These are phyloP conservation scores for Guillardia theta DNA, from an alignment of 78 protist genomes.

Conservation along the genomic window DNA sequence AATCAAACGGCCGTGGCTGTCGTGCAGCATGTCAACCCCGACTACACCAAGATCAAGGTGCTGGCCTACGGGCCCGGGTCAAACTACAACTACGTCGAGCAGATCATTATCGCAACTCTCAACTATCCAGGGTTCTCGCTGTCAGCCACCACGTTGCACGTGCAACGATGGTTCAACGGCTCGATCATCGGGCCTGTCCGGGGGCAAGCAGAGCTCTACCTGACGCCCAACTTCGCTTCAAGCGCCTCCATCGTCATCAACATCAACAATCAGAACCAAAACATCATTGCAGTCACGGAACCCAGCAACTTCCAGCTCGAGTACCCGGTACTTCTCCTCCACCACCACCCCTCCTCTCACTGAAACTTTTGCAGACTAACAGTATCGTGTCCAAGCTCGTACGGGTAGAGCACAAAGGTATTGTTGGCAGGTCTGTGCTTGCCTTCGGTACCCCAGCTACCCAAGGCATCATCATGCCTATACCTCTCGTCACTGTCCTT, in stretches of 20 bases:
- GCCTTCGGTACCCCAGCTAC: not conserved
- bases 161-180: not conserved
- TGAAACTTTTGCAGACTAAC: not conserved
- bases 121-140: not conserved
- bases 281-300: too few species aligned
- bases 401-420: not conserved
- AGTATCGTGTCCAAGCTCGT: not conserved
- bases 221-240: not conserved
- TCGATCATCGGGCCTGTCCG: not conserved
- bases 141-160: not conserved
- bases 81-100: not conserved
- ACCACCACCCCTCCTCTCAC: too few species aligned
- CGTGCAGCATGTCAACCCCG: not conserved
- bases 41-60: not conserved
- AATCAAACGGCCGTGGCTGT: not conserved
- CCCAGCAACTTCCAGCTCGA: too few species aligned
- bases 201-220: not conserved
- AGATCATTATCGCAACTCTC: not conserved
- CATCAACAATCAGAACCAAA: not conserved
- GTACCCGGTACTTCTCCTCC: too few species aligned
- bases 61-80: not conserved
- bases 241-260: not conserved
- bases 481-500: not conserved
- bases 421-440: not conserved
- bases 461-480: not conserved